A percentile compares a stretch with the other conserved stretches of the same genome.
Conservation (phyloP, 306 rosid species). For the Medicago truncatula region MtrunA17r5.0-ANR NC_053042.1:21921001-21921500, state of each 20-base stretch:
- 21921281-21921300: not conserved
- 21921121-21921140: constrained; percentile 1
- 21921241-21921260: constrained; percentile 14
- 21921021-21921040: constrained; percentile 1
- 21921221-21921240: not conserved
- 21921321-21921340: not conserved
- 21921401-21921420: constrained; percentile 19
- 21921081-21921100: not conserved
- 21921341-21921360: constrained; percentile 8
- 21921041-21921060: not conserved
- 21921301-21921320: not conserved
- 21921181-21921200: not conserved
- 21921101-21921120: not conserved
- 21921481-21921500: not conserved
- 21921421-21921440: constrained; percentile 8
- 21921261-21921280: not conserved
- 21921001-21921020: not conserved
- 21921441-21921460: constrained; percentile 17
- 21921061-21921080: not conserved
- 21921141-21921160: not conserved
- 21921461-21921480: not conserved
- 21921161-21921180: not conserved
- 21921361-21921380: not conserved
- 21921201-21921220: not conserved
- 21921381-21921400: constrained; percentile 2